Base-by-base conservation (phyloP, 106 monocot species). In the Vanilla planifolia region DNA sequence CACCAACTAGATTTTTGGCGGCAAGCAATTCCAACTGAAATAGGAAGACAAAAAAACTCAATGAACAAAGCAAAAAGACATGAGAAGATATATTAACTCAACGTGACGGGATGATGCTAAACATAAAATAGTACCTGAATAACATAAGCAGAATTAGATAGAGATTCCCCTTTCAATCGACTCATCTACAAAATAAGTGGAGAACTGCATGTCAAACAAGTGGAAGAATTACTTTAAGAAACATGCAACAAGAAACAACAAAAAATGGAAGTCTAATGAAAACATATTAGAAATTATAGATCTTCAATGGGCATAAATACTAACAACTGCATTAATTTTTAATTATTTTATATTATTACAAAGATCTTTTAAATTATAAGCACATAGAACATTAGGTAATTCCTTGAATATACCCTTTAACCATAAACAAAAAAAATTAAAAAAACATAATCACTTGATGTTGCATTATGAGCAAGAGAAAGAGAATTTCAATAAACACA, bases 1-100 rank as follows among this genome's bases (percentile, higher is more conserved):
- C 95, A 75, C 85, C 89, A 61, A 77, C 55, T 57, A 95, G 65
- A 58, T 90, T 95, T 63, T 86, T 95, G 44, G 95, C 95, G 67
- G 95, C 89, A 56, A 95, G 67, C 33, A 95, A 69, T 69, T 95
- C 95, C 36, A 95, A 20, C 95, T 95, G 83, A 70, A 71, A 68
- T 13, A 67, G 10, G 40, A 59, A 28, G 33, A 61, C 15, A 16
- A 32, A 53, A 53, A 5, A 30, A 16, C 32, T 53, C 16, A 53
- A 11, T 30, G 32, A 53, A 22, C 30, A 53, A 53, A 53, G 28
- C 53, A 53, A n/a, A n/a, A n/a, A 32, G 29, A 15, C 28, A 53
- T 32, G 30, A 15, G 30, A 41, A 40, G 0, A 43, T 11, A 8
- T 61, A 27, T 24, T 27, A 27, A 61, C 61, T 41, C n/a, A 27